These are phyloP conservation scores for Saccharomycopsis malanga DNA, from an alignment of 805 yeast species.

Conservation along the genomic window DNA sequence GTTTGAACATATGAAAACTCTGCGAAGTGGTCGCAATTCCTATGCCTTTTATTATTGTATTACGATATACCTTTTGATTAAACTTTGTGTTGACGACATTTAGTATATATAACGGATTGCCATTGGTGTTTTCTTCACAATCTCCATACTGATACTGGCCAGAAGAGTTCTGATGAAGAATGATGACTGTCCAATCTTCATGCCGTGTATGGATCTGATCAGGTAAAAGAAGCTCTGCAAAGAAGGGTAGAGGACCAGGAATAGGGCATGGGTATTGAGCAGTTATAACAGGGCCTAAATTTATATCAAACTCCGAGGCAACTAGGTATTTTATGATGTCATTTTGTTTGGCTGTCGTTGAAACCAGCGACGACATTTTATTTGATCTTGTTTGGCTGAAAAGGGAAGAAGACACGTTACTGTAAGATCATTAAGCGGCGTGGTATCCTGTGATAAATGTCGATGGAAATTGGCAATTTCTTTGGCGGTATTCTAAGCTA, in stretches of 20 bases:
- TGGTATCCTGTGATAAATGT: too few species aligned
- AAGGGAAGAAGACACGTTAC: too few species aligned
- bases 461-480: too few species aligned
- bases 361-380: too few species aligned
- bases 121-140: background rate
- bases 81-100: constrained; percentile 45
- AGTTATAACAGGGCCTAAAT: constrained; percentile 59
- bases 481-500: too few species aligned
- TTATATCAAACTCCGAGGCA: constrained; percentile 75
- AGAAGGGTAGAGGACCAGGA: constrained; percentile 33
- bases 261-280: constrained; percentile 50
- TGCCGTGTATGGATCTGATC: constrained; percentile 49
- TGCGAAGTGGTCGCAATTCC: constrained; percentile 41
- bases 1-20: constrained; percentile 47
- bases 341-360: background rate
- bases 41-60: constrained; percentile 45
- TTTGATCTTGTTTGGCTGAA: too few species aligned
- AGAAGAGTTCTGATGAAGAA: constrained; percentile 28
- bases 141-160: constrained; percentile 5
- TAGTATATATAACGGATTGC: constrained; percentile 38
- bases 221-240: constrained; percentile 55
- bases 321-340: constrained; percentile 25
- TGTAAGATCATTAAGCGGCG: too few species aligned
- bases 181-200: constrained; percentile 50
- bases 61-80: constrained; percentile 36